Evolutionary conservation across 2,329 filamentous ascomycete genomes (phyloP), one percentile per base, ranked within the genome.

Genomic region (Sclerotinia subarctica): DNA sequence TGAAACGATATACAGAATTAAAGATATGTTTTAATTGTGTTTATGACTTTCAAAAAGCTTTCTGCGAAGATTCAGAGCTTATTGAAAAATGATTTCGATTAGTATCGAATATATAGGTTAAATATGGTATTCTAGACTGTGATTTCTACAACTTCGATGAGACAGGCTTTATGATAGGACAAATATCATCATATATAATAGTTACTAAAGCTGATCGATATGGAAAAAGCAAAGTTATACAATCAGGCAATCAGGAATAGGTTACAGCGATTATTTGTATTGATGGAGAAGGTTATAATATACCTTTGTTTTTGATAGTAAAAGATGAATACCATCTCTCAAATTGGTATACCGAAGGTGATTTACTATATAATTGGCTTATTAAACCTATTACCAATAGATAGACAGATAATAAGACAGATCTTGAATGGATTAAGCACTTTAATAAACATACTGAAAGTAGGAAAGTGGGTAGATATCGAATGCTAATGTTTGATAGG

Each of bases 391-490:
- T 70, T 64, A 69, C 69, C 44, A 80, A 79, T 70, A 71, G 77
- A 66, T 80, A 66, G 76, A 80, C 74, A 21, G 11, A 46, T 26
- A 51, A 63, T 51, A 26, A 78, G 63, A 75, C 76, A 54, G 73
- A 74, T 32, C 69, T 80, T 54, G 62, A 71, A 11, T 81, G 69
- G 78, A 70, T 79, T 47, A 52, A 78, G 72, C 71, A 79, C 42
- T 66, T 70, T 32, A 24, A 69, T 60, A 60, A 67, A 24, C 17
- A 69, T 66, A 69, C 68, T 54, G 4, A n/a, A 46, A 17, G 21
- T n/a, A 46, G 51, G 13, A 59, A 44, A 60, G 64, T 49, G 13
- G 65, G 65, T 29, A 24, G n/a, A 63, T 67, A 69, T 68, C 60
- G 65, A 49, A 69, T 71, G 38, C 42, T 71, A 15, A 26, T 71